Conservation (phyloP, 73 alveolate genomes). For the Diophrys appendiculata region DNA sequence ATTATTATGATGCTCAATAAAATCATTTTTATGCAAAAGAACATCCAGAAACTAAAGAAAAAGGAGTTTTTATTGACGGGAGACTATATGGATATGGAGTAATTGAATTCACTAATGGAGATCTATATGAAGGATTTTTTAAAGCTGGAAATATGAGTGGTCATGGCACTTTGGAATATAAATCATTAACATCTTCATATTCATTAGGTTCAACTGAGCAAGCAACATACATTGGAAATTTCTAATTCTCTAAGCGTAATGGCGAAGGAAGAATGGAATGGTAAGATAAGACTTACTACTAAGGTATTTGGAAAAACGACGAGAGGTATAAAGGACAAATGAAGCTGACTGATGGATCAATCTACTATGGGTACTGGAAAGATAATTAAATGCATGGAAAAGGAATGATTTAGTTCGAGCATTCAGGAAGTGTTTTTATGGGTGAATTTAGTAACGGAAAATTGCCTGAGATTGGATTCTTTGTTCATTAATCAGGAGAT, state of each 20-base stretch:
- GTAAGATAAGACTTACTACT: not conserved
- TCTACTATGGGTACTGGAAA: not conserved
- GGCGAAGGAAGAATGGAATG: not conserved
- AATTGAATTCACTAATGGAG: not conserved
- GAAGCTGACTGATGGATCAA: not conserved
- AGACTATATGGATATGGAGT: not conserved
- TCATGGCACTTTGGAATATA: not conserved
- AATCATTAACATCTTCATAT: not conserved
- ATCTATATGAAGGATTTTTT: not conserved
- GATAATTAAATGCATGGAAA: too few relatives aligned
- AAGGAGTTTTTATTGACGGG: not conserved
- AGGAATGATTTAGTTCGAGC: too few relatives aligned
- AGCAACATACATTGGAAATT: not conserved
- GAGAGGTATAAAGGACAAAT: not conserved
- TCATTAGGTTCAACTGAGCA: not conserved
- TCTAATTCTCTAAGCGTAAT: not conserved
- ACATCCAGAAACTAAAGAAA: not conserved
- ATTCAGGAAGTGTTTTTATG: too few relatives aligned
- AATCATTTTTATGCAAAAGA: not conserved
- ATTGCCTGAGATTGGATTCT: too few relatives aligned
- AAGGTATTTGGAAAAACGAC: constrained; percentile 7
- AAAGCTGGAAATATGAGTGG: constrained; percentile 7
- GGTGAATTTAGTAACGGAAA: too few relatives aligned
- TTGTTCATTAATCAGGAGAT: too few relatives aligned
- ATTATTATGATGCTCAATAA: not conserved